Percentiles rank a stretch among this genome's conserved stretches.
Evolutionary conservation across 805 yeast genomes (phyloP).

Genomic region (Saccharomycopsis guyanensis): DNA sequence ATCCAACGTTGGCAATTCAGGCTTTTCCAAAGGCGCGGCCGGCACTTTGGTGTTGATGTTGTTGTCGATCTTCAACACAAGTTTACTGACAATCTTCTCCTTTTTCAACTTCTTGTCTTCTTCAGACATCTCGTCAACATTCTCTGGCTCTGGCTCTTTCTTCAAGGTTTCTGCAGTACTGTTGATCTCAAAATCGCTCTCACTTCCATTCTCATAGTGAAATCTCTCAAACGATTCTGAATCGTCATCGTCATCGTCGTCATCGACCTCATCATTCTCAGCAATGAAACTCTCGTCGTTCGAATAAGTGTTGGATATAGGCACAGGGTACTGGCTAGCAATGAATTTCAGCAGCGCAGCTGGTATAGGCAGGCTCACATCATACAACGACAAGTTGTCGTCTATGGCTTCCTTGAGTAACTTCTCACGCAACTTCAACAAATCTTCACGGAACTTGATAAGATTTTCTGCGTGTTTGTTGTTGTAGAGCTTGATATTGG

Average conservation of each 20-base stretch:
- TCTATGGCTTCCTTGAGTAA: slow-evolving; percentile 17
- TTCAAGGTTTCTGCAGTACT: slow-evolving; percentile 11
- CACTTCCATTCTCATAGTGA: slow-evolving; percentile 21
- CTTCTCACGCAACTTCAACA: slow-evolving; percentile 24
- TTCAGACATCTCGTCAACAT: slow-evolving; percentile 5
- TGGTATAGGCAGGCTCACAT: background rate
- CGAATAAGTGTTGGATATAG: slow-evolving; percentile 51
- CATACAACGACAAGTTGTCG: slow-evolving; percentile 10
- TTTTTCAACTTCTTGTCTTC: slow-evolving; percentile 13
- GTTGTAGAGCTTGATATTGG: slow-evolving; percentile 91
- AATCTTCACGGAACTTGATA: slow-evolving; percentile 58
- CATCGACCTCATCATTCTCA: slow-evolving; percentile 21
- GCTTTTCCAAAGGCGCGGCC: slow-evolving; percentile 3
- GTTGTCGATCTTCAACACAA: slow-evolving; percentile 17
- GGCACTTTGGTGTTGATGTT: slow-evolving; percentile 17
- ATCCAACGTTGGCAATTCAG: background rate
- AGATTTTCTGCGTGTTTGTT: slow-evolving; percentile 65
- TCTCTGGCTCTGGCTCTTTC: background rate
- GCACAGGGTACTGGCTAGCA: slow-evolving; percentile 55
- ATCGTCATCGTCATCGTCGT: slow-evolving; percentile 18
- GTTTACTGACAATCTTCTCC: slow-evolving; percentile 16
- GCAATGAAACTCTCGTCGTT: slow-evolving; percentile 44
- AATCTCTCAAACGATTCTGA: slow-evolving; percentile 18
- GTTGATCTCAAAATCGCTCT: slow-evolving; percentile 16
- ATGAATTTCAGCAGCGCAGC: background rate